These are phyloP conservation scores for Nakazawaea anatomiae DNA, from an alignment of 805 yeast genomes.

Conservation along the genomic window DNA sequence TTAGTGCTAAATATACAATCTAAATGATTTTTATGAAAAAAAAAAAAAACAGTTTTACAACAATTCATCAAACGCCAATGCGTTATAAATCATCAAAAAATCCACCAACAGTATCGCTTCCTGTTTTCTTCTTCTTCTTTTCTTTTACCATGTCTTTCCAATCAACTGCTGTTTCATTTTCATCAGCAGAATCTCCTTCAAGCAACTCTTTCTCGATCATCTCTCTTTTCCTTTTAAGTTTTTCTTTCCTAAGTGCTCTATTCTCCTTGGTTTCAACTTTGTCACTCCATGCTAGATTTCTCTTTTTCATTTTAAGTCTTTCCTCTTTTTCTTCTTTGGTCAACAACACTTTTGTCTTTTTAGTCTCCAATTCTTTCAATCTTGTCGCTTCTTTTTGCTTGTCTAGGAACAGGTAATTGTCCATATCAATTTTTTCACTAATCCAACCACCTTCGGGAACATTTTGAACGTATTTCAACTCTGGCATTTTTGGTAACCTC, in stretches of 20 bases:
- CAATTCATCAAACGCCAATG: not conserved
- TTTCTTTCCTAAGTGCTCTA: slow-evolving; percentile 59
- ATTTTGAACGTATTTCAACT: slow-evolving; percentile 46
- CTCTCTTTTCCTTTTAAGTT: slow-evolving; percentile 58
- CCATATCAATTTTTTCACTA: slow-evolving; percentile 56
- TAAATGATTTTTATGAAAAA: not conserved
- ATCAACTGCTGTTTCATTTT: slow-evolving; percentile 52
- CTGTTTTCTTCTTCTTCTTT: slow-evolving; percentile 52
- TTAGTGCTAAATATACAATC: not conserved
- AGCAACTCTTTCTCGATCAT: slow-evolving; percentile 53
- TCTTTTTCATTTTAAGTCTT: slow-evolving; percentile 38
- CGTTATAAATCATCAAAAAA: slow-evolving; percentile 52
- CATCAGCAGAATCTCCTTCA: slow-evolving; percentile 38
- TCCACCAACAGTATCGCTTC: slow-evolving; percentile 37
- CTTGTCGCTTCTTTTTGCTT: slow-evolving; percentile 57
- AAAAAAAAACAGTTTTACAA: not conserved
- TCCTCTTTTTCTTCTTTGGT: slow-evolving; percentile 30
- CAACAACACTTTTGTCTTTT: slow-evolving; percentile 21
- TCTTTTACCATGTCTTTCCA: slow-evolving; percentile 82
- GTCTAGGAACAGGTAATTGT: slow-evolving; percentile 60
- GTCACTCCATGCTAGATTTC: slow-evolving; percentile 78
- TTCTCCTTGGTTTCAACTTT: slow-evolving; percentile 57
- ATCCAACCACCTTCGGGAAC: slow-evolving; percentile 77
- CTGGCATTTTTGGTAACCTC: slow-evolving; percentile 94
- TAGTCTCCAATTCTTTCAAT: slow-evolving; percentile 48